Evolutionary conservation across 495 filamentous ascomycete species (phyloP).

Genomic region (Hypoxylon rickii): DNA sequence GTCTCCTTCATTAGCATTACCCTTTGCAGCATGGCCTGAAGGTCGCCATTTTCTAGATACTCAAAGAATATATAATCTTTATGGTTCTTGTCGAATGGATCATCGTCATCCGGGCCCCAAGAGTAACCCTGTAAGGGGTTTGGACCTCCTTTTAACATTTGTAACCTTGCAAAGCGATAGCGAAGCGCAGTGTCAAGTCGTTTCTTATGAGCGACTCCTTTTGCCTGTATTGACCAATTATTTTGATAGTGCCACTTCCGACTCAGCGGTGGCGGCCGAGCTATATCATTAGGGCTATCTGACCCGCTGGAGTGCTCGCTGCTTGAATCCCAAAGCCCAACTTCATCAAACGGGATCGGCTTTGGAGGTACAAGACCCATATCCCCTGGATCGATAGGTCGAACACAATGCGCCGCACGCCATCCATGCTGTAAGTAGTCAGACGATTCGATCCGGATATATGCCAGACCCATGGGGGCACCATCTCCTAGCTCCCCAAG

Average conservation of each 20-base stretch:
- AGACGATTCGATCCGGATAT: too few relatives aligned
- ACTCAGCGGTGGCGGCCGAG: not conserved
- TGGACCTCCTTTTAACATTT: too few relatives aligned
- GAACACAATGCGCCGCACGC: slow-evolving; percentile 24
- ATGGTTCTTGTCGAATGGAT: slow-evolving; percentile 4
- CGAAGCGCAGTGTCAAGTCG: not conserved
- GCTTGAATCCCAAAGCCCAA: not conserved
- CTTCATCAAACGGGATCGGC: not conserved
- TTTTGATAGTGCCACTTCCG: not conserved
- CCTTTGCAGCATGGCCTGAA: slow-evolving; percentile 8
- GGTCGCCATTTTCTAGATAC: slow-evolving; percentile 13
- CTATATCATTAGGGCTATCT: not conserved
- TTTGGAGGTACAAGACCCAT: not conserved
- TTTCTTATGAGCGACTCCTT: not conserved
- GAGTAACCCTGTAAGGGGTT: too few relatives aligned
- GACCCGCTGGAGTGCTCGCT: not conserved
- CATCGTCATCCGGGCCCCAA: not conserved
- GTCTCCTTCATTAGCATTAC: not conserved
- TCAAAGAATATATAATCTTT: slow-evolving; percentile 16
- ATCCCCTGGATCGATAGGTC: not conserved
- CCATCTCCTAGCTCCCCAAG: too few relatives aligned
- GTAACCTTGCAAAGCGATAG: too few relatives aligned
- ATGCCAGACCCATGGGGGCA: too few relatives aligned
- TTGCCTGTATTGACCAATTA: not conserved
- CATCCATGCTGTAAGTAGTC: slow-evolving; percentile 1